A percentile compares a stretch with the other conserved stretches of the same genome.
Conservation (phyloP, 495 filamentous ascomycete genomes). For the Penicillium cataractarum region DNA sequence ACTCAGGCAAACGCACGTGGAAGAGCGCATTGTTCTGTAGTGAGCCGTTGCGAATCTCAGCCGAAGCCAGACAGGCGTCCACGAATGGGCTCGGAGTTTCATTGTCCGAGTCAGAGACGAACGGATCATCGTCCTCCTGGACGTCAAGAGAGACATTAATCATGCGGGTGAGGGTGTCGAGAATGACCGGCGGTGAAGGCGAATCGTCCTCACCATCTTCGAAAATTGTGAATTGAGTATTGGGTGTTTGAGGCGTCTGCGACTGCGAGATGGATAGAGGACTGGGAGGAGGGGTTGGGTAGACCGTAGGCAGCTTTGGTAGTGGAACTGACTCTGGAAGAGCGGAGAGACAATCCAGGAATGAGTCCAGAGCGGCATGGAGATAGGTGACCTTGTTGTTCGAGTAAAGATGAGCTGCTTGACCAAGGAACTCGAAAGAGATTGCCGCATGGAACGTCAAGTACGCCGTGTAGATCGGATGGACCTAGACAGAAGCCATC, state of each 20-base stretch:
- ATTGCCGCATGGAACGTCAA: constrained; percentile 52
- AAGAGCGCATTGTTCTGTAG: constrained; percentile 4
- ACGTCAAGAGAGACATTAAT: constrained; percentile 27
- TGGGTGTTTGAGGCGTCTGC: neutral
- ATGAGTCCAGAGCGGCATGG: constrained; percentile 35
- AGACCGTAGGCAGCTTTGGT: constrained; percentile 11
- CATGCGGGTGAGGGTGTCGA: constrained; percentile 27
- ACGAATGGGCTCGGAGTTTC: neutral
- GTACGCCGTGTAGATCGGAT: constrained; percentile 42
- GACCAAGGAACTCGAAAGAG: constrained; percentile 47
- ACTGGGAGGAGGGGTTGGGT: constrained; percentile 1
- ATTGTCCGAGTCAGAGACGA: constrained; percentile 24
- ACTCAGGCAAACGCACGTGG: constrained; percentile 1
- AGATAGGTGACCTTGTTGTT: constrained; percentile 42
- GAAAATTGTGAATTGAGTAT: neutral
- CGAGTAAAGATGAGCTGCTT: constrained; percentile 47
- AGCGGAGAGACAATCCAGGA: constrained; percentile 27
- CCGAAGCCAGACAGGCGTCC: neutral
- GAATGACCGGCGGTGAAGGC: neutral
- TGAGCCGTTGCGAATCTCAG: neutral
- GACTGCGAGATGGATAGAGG: neutral
- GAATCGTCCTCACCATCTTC: constrained; percentile 9
- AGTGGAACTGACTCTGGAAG: constrained; percentile 23
- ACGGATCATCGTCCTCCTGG: constrained; percentile 31
- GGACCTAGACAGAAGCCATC: constrained; percentile 31